phyloP scores from a whole-genome alignment of 2,329 filamentous ascomycete genomes.

The Phyllosticta citrichinensis region DNA sequence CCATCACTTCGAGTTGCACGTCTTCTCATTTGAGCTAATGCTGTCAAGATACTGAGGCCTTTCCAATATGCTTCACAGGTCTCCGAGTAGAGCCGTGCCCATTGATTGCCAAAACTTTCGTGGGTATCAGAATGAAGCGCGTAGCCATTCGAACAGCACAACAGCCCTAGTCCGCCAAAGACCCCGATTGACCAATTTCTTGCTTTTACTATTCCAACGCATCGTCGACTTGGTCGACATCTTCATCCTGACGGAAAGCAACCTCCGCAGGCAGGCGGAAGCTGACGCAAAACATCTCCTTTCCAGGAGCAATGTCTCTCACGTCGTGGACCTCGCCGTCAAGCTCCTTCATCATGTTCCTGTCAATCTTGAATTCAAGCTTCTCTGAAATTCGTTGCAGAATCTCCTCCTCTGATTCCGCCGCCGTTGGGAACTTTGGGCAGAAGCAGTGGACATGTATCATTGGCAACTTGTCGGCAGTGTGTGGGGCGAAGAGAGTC shows the following conservation, averaged over 20 bases:
- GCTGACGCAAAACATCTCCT: conserved; percentile 93
- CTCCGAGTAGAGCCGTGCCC: not conserved
- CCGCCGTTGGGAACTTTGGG: conserved; percentile 66
- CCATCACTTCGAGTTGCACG: not conserved
- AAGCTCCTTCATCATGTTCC: conserved; percentile 38
- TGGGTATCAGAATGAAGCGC: not conserved
- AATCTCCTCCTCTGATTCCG: conserved; percentile 47
- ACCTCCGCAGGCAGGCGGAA: conserved; percentile 77
- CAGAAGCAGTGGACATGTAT: conserved; percentile 95
- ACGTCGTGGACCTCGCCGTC: conserved; percentile 54
- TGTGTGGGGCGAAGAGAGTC: conserved; percentile 29
- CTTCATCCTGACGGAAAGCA: conserved; percentile 50
- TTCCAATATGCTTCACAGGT: not conserved
- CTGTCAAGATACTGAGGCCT: not conserved
- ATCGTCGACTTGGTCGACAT: not conserved
- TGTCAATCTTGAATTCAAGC: conserved; percentile 48
- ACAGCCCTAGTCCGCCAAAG: not conserved
- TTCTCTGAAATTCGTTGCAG: conserved; percentile 55
- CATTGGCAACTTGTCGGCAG: conserved; percentile 57
- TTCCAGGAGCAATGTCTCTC: conserved; percentile 81
- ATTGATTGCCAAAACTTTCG: not conserved
- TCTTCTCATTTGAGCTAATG: not conserved
- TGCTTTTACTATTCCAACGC: not conserved
- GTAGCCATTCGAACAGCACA: not conserved
- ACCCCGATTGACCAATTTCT: no score